phyloP scores from a whole-genome alignment of 306 rosid species.

The Hippophae rhamnoides region DNA sequence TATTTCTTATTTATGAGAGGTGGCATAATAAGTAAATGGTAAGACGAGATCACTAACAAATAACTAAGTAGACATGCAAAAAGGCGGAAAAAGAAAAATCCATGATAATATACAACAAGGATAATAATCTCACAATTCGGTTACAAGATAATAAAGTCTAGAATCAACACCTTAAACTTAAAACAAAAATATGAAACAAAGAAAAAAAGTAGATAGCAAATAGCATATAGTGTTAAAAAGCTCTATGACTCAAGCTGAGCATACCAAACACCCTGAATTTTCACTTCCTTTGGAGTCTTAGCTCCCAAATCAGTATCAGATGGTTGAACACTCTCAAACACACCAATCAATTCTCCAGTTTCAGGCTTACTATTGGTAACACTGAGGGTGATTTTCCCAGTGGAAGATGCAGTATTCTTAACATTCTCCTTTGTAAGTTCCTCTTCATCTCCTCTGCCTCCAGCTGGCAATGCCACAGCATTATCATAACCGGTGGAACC shows the following conservation, averaged over 20 bases:
- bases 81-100: too few species aligned
- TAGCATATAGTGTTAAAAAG: background rate
- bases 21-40: too few species aligned
- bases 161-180: slow-evolving; percentile 5
- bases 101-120: too few species aligned
- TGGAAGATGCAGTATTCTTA: slow-evolving; percentile 62
- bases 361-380: slow-evolving; percentile 83
- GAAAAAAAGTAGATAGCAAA: slow-evolving; percentile 11
- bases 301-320: slow-evolving; percentile 98
- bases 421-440: slow-evolving; percentile 73
- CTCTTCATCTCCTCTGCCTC: slow-evolving; percentile 95
- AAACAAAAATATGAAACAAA: slow-evolving; percentile 38
- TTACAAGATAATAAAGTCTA: too few species aligned
- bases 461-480: slow-evolving; percentile 84
- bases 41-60: too few species aligned
- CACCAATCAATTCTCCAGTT: slow-evolving; percentile 84
- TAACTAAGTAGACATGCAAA: too few species aligned
- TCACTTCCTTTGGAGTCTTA: slow-evolving; percentile 84
- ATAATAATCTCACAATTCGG: too few species aligned
- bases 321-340: slow-evolving; percentile 85
- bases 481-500: slow-evolving; percentile 85
- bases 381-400: slow-evolving; percentile 73
- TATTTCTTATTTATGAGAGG: too few species aligned
- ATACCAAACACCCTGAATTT: slow-evolving; percentile 92
- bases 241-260: slow-evolving; percentile 84